phyloP scores from a whole-genome alignment of 2,329 filamentous ascomycete genomes.

The Scolecobasidium constrictum region DNA sequence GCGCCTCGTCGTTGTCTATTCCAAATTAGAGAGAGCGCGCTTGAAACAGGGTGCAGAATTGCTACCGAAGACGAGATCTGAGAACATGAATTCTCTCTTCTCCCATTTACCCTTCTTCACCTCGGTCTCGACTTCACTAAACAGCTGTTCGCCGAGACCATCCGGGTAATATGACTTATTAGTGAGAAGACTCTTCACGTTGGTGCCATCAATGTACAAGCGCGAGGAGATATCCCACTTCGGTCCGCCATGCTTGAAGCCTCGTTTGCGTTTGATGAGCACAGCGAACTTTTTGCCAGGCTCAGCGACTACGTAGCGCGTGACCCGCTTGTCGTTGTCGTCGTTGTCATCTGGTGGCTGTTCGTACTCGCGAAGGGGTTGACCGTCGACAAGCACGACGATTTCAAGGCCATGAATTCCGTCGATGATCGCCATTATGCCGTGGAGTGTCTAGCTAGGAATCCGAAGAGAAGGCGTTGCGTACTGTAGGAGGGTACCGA shows the following conservation, averaged over 20 bases:
- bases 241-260: constrained; percentile 7
- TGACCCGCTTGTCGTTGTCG: background rate
- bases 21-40: background rate
- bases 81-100: background rate
- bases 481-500: too few species aligned
- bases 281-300: constrained; percentile 18
- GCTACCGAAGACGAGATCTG: background rate
- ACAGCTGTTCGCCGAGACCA: background rate
- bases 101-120: too few species aligned
- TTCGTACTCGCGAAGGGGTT: constrained; percentile 5
- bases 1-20: background rate
- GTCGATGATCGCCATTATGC: background rate
- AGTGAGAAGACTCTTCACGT: too few species aligned
- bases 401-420: constrained; percentile 1
- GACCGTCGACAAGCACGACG: background rate
- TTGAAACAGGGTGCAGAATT: background rate
- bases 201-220: background rate
- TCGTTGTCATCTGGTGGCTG: background rate
- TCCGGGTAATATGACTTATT: constrained; percentile 6
- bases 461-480: too few species aligned
- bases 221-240: constrained; percentile 11
- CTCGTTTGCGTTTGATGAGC: constrained; percentile 8
- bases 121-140: background rate
- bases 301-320: constrained; percentile 22
- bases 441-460: too few species aligned